Conservation (phyloP, 495 filamentous ascomycete genomes). For the Glutinoglossum americanum region DNA sequence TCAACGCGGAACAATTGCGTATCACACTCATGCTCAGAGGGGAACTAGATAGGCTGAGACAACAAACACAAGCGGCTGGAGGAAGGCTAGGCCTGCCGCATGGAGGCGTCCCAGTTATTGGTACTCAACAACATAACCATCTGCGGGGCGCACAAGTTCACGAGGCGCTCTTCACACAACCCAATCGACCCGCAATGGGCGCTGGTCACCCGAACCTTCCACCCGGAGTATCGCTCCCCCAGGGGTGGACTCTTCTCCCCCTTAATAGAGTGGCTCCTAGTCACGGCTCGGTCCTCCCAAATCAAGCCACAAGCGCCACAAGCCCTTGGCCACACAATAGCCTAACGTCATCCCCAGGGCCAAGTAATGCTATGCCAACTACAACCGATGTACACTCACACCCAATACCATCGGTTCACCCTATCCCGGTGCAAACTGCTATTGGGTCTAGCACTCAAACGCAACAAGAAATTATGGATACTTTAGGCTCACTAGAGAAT, state of each 20-base stretch:
- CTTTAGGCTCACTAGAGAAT: not conserved
- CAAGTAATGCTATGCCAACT: not conserved
- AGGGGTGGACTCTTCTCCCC: slow-evolving; percentile 56
- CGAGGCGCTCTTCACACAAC: slow-evolving; percentile 17
- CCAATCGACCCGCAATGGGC: slow-evolving; percentile 24
- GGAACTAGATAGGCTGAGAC: slow-evolving; percentile 40
- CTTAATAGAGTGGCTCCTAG: slow-evolving; percentile 25
- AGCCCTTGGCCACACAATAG: not conserved
- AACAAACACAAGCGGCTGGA: not conserved
- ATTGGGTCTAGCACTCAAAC: not conserved
- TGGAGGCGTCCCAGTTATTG: not conserved
- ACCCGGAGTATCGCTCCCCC: slow-evolving; percentile 47
- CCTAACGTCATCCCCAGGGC: not conserved
- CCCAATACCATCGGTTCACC: not conserved
- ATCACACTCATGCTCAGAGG: slow-evolving; percentile 32
- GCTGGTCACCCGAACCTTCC: slow-evolving; percentile 49
- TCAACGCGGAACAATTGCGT: slow-evolving; percentile 33
- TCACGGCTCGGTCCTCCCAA: not conserved
- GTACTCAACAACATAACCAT: slow-evolving; percentile 9
- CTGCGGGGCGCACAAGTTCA: slow-evolving; percentile 5
- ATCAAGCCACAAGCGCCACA: not conserved
- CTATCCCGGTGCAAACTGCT: not conserved
- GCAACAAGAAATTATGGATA: not conserved
- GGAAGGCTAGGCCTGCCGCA: not conserved
- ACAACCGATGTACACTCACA: not conserved